Percentiles rank a stretch among this genome's conserved stretches.
phyloP scores from a whole-genome alignment of 2,329 filamentous ascomycete species.

The Zymoseptoria tritici region DNA sequence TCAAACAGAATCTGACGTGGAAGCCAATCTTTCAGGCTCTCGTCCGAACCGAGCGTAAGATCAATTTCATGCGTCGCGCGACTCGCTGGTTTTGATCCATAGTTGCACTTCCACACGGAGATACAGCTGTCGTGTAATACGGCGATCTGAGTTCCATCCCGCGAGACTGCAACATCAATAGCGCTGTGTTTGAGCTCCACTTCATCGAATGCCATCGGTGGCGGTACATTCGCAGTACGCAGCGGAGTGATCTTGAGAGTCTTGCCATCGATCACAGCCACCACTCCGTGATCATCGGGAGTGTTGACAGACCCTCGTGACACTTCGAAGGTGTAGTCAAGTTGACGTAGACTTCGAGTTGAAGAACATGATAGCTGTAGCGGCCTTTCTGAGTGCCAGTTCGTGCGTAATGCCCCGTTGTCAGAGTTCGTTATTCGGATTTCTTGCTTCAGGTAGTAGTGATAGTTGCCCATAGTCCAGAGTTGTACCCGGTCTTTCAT shows the following conservation, averaged over 20 bases:
- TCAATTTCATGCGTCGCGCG: conserved; percentile 30
- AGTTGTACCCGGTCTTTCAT: conserved; percentile 72
- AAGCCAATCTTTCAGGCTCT: background rate
- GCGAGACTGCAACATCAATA: conserved; percentile 68
- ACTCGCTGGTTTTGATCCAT: conserved; percentile 45
- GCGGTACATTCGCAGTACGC: conserved; percentile 74
- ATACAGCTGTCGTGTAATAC: conserved; percentile 62
- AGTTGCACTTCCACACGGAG: conserved; percentile 62
- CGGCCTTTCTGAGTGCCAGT: conserved; percentile 82
- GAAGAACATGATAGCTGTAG: conserved; percentile 50
- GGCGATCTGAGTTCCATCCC: conserved; percentile 57
- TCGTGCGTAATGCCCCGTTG: conserved; percentile 4
- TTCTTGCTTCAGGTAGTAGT: conserved; percentile 96
- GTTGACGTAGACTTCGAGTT: conserved; percentile 13
- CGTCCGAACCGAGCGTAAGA: conserved; percentile 5
- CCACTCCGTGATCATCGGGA: conserved; percentile 46
- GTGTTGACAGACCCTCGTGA: conserved; percentile 61
- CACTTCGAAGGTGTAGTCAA: conserved; percentile 62
- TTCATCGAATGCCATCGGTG: conserved; percentile 83
- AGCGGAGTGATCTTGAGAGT: conserved; percentile 79
- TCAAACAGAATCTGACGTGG: conserved; percentile 43
- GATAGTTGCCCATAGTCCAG: conserved; percentile 96
- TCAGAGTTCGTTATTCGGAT: conserved; percentile 36
- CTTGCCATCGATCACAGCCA: conserved; percentile 78
- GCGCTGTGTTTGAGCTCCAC: conserved; percentile 55